A percentile compares a stretch with the other conserved stretches of the same genome.
Conservation (phyloP, 139 green algal genomes). For the Edaphochlamys debaryana region DNA sequence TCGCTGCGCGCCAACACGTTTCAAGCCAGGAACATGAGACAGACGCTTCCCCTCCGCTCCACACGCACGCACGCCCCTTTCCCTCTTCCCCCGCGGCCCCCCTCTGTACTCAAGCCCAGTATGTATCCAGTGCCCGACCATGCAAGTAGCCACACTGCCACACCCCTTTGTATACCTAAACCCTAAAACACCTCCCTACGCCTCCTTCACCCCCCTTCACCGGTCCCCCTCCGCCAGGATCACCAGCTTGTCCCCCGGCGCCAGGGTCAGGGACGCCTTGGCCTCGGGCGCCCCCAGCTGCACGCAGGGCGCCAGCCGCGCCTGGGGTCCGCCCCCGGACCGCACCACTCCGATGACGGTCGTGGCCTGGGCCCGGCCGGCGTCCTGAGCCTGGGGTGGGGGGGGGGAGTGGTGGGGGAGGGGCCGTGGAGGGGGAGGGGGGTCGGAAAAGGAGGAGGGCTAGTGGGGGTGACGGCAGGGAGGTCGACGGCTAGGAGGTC, state of each 20-base stretch:
- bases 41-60: too few species aligned
- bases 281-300: conserved; percentile 16
- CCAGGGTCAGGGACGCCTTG: conserved; percentile 10
- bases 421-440: background rate
- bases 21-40: too few species aligned
- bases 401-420: background rate
- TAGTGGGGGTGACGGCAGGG: background rate
- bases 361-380: background rate
- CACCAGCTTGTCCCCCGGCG: conserved; percentile 47
- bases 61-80: too few species aligned
- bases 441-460: background rate
- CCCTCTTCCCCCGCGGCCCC: too few species aligned
- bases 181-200: too few species aligned
- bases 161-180: too few species aligned
- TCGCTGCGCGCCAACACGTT: too few species aligned
- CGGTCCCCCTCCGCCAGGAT: conserved; percentile 44
- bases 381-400: conserved; percentile 22
- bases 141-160: too few species aligned
- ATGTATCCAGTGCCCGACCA: too few species aligned
- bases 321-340: background rate
- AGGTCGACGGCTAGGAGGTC: too few species aligned
- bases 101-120: too few species aligned
- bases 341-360: conserved; percentile 25
- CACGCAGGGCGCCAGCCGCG: background rate
- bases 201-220: too few species aligned